Evolutionary conservation across 768 basidiomycete species (phyloP).

Genomic region (Fomitopsis serialis): DNA sequence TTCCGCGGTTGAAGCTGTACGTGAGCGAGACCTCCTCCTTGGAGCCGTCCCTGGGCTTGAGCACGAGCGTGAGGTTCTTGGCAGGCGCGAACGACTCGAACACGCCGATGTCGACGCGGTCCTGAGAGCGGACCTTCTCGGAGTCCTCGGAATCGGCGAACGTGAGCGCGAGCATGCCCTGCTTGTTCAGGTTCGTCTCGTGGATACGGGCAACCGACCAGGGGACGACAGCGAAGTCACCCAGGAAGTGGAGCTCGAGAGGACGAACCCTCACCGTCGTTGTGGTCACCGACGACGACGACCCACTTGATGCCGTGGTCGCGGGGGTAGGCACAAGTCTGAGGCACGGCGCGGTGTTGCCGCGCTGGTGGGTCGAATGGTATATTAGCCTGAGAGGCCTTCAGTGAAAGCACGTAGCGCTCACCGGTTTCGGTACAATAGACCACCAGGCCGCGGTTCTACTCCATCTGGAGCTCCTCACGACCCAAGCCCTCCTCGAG

Average conservation of each 20-base stretch:
- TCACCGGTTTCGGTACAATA: no score
- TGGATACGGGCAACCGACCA: conserved; percentile 97
- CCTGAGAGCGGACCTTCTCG: conserved; percentile 82
- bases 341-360: conserved; percentile 81
- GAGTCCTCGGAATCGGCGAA: conserved; percentile 92
- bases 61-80: conserved; percentile 79
- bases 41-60: conserved; percentile 79
- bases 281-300: conserved; percentile 90
- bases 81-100: conserved; percentile 87
- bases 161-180: conserved; percentile 96
- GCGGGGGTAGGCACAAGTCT: conserved; percentile 83
- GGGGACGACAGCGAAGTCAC: conserved; percentile 92
- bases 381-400: no score
- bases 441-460: no score
- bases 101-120: conserved; percentile 86
- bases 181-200: conserved; percentile 98
- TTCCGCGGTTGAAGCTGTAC: conserved; percentile 95
- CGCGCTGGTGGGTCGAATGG: no score
- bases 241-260: conserved; percentile 91
- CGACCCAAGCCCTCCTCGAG: no score
- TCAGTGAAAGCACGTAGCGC: no score
- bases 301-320: conserved; percentile 93
- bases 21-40: conserved; percentile 75
- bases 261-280: conserved; percentile 99
- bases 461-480: no score